Percentiles rank a stretch among this genome's conserved stretches.
These are phyloP conservation scores for Psidium guajava DNA, from an alignment of 345 rosid species.

Conservation along the genomic window DNA sequence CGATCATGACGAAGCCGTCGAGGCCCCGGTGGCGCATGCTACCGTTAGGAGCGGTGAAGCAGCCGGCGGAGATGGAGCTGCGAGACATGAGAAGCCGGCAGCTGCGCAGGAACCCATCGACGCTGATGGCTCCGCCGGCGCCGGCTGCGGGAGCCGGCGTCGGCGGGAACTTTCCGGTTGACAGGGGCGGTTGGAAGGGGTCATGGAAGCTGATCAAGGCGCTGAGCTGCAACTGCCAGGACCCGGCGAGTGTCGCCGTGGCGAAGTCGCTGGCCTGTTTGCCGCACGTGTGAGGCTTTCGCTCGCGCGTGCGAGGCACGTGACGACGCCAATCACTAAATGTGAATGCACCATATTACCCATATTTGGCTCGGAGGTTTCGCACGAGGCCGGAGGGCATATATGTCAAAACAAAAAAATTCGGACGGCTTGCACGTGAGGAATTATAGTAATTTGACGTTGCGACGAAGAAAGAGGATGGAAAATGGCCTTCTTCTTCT, in stretches of 20 bases:
- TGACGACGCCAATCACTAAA: background rate
- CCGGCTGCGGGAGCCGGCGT: background rate
- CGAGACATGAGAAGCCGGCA: slow-evolving; percentile 62
- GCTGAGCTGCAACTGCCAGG: slow-evolving; percentile 63
- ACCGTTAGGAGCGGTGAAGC: slow-evolving; percentile 52
- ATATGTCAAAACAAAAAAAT: background rate
- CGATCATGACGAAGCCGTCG: background rate
- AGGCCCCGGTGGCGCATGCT: slow-evolving; percentile 56
- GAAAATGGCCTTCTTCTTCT: too few species aligned
- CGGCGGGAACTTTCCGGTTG: slow-evolving; percentile 1
- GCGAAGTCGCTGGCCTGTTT: slow-evolving; percentile 35
- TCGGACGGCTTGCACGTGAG: background rate
- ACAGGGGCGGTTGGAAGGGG: slow-evolving; percentile 21
- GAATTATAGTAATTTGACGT: background rate
- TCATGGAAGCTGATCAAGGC: slow-evolving; percentile 50
- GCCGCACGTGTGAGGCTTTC: slow-evolving; percentile 9
- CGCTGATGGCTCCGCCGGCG: slow-evolving; percentile 17
- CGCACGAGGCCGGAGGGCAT: background rate
- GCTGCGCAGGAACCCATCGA: slow-evolving; percentile 35
- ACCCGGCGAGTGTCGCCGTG: slow-evolving; percentile 41
- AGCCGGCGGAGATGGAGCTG: slow-evolving; percentile 52
- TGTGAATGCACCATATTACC: background rate
- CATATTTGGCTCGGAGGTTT: background rate
- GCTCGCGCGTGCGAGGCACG: background rate
- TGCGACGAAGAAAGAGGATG: background rate